Evolutionary conservation across 371 early-diverging fungal species (phyloP), one percentile per base, ranked within the genome.

Genomic region (Mortierella polycephala): DNA sequence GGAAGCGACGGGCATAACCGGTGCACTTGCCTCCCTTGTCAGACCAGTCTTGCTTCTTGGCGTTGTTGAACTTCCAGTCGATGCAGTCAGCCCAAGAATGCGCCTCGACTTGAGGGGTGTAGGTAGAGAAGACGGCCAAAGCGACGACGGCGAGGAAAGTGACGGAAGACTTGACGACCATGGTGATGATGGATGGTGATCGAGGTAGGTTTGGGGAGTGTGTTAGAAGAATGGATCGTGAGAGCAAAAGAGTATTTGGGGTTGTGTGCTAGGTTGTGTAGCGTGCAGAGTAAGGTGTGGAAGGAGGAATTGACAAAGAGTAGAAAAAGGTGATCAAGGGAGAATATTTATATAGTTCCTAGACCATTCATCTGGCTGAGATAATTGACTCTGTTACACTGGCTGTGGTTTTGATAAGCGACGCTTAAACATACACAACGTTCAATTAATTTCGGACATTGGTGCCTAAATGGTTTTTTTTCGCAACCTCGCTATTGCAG

Each of bases 21-120:
- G 9, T 1, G 66, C 75, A 75, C 58, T 53, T 65, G 62, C 75
- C 75, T 12, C 53, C 62, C 42, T 55, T 65, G 52, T 62, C 57
- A 39, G 55, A 55, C 64, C 61, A 69, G 30, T 69, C 61, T 21
- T 51, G 49, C 53, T 57, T 69, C 18, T 57, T 55, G 62, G 49
- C 11, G 56, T 55, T 60, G 23, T 67, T 69, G 67, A 69, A 69
- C 57, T 61, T 63, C 75, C 75, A 75, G 58, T 75, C 75, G 44
- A 75, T 47, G 66, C 75, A 75, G 58, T 75, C 75, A 20, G 59
- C 66, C 75, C 75, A 75, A 40, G 75, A 75, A 62, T 69, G 75
- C n/a, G 70, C 75, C 64, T 74, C 69, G 62, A 69, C 75, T 49
- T 60, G 60, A 13, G 64, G 69, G 37, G 75, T 41, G 57, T 47